Conservation (phyloP, 495 filamentous ascomycete species). For the Penicillium desertorum region DNA sequence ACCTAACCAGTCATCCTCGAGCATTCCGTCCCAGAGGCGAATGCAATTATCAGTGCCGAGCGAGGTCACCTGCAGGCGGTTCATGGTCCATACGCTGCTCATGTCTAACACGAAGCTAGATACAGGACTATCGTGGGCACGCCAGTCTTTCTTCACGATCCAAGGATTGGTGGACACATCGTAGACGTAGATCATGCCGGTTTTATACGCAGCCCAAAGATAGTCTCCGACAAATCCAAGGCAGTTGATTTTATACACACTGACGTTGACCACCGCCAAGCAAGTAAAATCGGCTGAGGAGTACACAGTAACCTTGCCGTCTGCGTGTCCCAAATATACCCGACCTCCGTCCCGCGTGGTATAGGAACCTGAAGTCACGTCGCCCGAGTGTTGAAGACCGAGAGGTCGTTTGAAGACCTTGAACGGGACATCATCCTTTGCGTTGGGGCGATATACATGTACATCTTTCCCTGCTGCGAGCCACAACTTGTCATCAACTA, state of each 20-base stretch:
- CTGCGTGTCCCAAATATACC: conserved; percentile 86
- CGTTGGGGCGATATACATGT: conserved; percentile 72
- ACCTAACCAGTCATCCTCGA: conserved; percentile 92
- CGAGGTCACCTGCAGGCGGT: conserved; percentile 82
- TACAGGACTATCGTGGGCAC: conserved; percentile 80
- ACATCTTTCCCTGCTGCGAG: conserved; percentile 86
- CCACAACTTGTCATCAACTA: conserved; percentile 79
- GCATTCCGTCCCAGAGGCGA: conserved; percentile 87
- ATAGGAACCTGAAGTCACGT: conserved; percentile 82
- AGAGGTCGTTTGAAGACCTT: conserved; percentile 70
- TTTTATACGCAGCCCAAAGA: conserved; percentile 94
- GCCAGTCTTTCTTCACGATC: conserved; percentile 91
- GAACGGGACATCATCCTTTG: conserved; percentile 65
- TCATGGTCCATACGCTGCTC: conserved; percentile 82
- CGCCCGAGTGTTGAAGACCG: conserved; percentile 65
- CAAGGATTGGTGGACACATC: conserved; percentile 80
- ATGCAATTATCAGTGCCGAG: conserved; percentile 84
- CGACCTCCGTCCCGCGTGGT: conserved; percentile 72
- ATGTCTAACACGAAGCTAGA: conserved; percentile 72
- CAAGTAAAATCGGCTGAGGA: conserved; percentile 72
- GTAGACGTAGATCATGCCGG: conserved; percentile 93
- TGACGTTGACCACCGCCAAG: conserved; percentile 74
- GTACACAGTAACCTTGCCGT: conserved; percentile 93
- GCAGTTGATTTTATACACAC: conserved; percentile 92
- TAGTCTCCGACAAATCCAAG: conserved; percentile 78